Conservation (phyloP, 805 yeast species). For the Cyberlindnera xylosilytica region DNA sequence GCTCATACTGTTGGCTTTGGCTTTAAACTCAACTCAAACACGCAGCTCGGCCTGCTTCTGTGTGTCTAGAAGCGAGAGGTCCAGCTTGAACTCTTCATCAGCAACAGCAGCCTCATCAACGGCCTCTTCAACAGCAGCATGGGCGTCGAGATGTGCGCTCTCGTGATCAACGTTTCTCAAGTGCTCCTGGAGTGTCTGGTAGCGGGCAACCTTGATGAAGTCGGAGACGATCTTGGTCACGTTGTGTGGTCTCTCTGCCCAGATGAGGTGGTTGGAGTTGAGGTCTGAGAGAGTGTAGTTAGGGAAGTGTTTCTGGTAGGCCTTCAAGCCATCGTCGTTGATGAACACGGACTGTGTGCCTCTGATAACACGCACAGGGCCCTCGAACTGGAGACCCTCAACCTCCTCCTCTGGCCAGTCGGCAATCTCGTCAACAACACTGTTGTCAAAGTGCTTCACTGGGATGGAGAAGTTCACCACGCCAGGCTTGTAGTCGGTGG, state of each 20-base stretch:
- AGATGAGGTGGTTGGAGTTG: constrained; percentile 35
- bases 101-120: no score
- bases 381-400: constrained; percentile 24
- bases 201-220: constrained; percentile 27
- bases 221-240: constrained; percentile 23
- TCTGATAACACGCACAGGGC: constrained; percentile 39
- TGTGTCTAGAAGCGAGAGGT: no score
- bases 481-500: constrained; percentile 27
- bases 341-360: constrained; percentile 40
- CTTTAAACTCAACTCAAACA: no score
- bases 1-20: no score
- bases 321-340: constrained; percentile 26
- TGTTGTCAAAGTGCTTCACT: constrained; percentile 23
- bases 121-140: no score
- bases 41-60: no score
- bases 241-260: constrained; percentile 36
- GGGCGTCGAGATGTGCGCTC: no score
- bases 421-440: constrained; percentile 26
- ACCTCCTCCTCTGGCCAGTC: constrained; percentile 31
- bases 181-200: constrained; percentile 17
- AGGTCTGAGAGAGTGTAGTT: constrained; percentile 22
- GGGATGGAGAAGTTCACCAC: constrained; percentile 30
- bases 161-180: constrained; percentile 11
- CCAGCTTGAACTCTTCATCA: no score
- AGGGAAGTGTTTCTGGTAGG: constrained; percentile 29